Conservation (phyloP, 176 grass and related monocot genomes). For the Oryza australiensis region DNA sequence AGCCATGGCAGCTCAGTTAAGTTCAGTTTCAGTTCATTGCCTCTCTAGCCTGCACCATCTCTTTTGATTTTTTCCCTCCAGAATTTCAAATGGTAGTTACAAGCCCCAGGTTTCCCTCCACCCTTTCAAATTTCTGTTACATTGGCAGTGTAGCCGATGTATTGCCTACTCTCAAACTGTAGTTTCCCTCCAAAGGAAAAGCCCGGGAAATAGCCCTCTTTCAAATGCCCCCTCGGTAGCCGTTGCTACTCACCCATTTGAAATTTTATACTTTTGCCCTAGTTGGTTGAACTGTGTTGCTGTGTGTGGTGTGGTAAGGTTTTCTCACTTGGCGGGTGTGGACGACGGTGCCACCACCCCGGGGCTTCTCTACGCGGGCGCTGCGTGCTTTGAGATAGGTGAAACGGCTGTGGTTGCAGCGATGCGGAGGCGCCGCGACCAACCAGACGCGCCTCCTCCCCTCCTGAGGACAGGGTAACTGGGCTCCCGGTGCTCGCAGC, state of each 20-base stretch:
- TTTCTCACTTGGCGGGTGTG: neutral
- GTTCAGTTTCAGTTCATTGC: neutral
- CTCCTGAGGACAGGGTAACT: neutral
- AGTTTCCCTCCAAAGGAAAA: constrained; percentile 55
- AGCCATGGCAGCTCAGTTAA: constrained; percentile 21
- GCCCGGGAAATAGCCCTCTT: constrained; percentile 42
- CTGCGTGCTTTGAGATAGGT: constrained; percentile 60
- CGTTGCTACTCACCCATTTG: constrained; percentile 38
- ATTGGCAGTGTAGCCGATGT: neutral
- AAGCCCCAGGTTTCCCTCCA: constrained; percentile 35
- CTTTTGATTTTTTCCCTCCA: constrained; percentile 51
- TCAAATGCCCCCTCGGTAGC: constrained; percentile 44
- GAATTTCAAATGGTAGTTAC: constrained; percentile 50
- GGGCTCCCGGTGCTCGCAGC: neutral
- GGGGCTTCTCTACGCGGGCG: neutral
- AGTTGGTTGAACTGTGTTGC: neutral
- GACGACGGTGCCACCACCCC: neutral
- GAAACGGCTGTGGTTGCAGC: constrained; percentile 56
- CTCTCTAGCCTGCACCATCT: neutral
- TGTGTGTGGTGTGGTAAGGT: neutral
- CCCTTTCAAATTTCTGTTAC: constrained; percentile 52
- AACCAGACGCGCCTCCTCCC: too few species aligned
- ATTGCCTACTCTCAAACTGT: neutral
- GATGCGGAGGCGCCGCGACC: neutral
- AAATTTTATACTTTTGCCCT: constrained; percentile 19